phyloP scores from a whole-genome alignment of 1,284 basidiomycete genomes.

The Moniliella sp. region DNA sequence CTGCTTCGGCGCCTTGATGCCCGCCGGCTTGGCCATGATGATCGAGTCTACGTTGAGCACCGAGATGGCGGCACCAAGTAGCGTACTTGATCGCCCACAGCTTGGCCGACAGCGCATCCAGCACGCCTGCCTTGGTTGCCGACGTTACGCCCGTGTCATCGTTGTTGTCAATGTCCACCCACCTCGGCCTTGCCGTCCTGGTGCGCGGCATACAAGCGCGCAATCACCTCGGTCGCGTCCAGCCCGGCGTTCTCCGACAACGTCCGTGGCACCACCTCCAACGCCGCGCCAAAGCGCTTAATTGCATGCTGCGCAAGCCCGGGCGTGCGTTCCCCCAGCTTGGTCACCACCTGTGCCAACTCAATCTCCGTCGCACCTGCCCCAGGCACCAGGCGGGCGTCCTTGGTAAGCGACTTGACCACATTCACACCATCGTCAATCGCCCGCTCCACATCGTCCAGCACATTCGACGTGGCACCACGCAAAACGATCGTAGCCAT shows the following conservation, averaged over 20 bases:
- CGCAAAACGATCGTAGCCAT: slow-evolving; percentile 31
- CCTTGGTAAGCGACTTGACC: slow-evolving; percentile 76
- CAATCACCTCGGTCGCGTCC: slow-evolving; percentile 76
- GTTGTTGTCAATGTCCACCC: slow-evolving; percentile 63
- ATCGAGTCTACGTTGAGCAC: slow-evolving; percentile 90
- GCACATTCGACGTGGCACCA: slow-evolving; percentile 76
- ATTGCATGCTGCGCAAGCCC: slow-evolving; percentile 86
- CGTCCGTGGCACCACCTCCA: slow-evolving; percentile 80
- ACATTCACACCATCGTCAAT: slow-evolving; percentile 94
- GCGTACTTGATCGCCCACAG: slow-evolving; percentile 68
- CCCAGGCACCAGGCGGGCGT: slow-evolving; percentile 70
- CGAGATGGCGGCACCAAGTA: slow-evolving; percentile 75
- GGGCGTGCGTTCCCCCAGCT: slow-evolving; percentile 65
- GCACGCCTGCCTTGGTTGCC: slow-evolving; percentile 12
- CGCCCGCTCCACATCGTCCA: slow-evolving; percentile 86
- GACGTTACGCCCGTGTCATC: slow-evolving; percentile 11
- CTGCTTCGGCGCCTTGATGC: slow-evolving; percentile 29
- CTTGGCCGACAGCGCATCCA: slow-evolving; percentile 60
- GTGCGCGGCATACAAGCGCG: slow-evolving; percentile 70
- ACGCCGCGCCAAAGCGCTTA: slow-evolving; percentile 63
- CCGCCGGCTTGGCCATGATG: slow-evolving; percentile 48
- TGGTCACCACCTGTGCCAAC: slow-evolving; percentile 59
- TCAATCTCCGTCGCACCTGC: slow-evolving; percentile 86
- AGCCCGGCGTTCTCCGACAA: slow-evolving; percentile 89
- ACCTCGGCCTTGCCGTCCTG: slow-evolving; percentile 39